Evolutionary conservation across 306 rosid species (phyloP), one percentile per base, ranked within the genome.

Genomic region (Pueraria montana): DNA sequence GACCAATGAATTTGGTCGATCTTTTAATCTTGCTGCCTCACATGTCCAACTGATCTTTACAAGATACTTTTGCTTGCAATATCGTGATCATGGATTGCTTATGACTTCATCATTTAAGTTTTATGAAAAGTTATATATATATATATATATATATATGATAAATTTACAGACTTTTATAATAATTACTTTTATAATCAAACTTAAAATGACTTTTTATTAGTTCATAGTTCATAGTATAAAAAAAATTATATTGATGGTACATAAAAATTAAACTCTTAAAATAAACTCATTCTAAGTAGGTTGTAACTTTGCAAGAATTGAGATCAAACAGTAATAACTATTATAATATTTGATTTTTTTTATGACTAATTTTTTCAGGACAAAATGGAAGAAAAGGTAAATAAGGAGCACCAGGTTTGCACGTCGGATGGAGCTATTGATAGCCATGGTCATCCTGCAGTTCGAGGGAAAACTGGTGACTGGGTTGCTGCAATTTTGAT

Each of bases 381-480:
- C 8, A 74, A 6, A 9, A 16, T 13, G 62, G 64, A 50, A 74
- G 79, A 62, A 71, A 76, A 69, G 78, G 59, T 45, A 20, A 69
- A 65, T n/a, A 83, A 65, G 72, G 82, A 72, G 71, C 72, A 32
- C 6, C 79, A 79, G 72, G 72, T 11, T n/a, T 77, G 63, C 59
- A 90, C 93, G 0, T 50, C 74, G 3, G 98, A 94, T 55, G 97
- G 98, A 81, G 74, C 90, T 2, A 80, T 88, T 45, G 97, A 92
- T 73, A 50, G 92, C 83, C 84, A 83, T 21, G 97, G 98, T 18
- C 72, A 32, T 32, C 93, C 90, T 5, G 94, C 98, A 14, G 26
- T 79, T 43, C 77, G 92, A 65, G 48, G 10, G 9, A 83, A 56
- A 85, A 87, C 91, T 18, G 98, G 98, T 36, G 63, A 71, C 79